Conservation (phyloP, 257 asterid species). For the Solanum ahanhuiri region DNA sequence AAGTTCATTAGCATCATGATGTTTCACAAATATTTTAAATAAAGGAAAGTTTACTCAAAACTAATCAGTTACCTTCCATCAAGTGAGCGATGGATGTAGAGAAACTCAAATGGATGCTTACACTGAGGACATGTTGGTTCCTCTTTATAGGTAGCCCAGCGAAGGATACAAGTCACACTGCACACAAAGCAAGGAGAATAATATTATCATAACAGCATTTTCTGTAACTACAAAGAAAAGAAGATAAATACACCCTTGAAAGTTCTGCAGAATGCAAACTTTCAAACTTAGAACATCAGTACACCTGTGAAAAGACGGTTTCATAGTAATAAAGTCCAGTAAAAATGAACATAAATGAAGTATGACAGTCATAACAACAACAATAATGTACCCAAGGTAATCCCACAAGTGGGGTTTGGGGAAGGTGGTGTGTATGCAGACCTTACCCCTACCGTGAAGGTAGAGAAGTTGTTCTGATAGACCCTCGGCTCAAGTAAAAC, state of each 20-base stretch:
- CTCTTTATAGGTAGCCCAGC: constrained; percentile 83
- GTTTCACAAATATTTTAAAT: not conserved
- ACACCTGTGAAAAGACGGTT: not conserved
- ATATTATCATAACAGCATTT: not conserved
- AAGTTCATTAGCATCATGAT: not conserved
- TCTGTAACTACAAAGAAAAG: not conserved
- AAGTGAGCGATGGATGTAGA: constrained; percentile 71
- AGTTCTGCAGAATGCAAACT: not conserved
- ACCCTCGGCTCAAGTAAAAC: not conserved
- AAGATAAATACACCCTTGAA: not conserved
- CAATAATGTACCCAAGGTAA: not conserved
- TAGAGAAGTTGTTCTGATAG: not conserved
- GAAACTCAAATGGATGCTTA: constrained; percentile 70
- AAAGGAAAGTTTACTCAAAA: not conserved
- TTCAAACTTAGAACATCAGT: not conserved
- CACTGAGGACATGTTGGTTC: constrained; percentile 91
- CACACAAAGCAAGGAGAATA: constrained; percentile 3
- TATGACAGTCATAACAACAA: not conserved
- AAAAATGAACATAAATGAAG: not conserved
- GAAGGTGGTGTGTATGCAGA: not conserved
- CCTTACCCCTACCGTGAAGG: not conserved
- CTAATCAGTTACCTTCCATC: constrained; percentile 66
- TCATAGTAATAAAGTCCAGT: not conserved
- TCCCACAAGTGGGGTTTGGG: not conserved
- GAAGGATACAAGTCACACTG: constrained; percentile 84